Base-by-base conservation (phyloP, 257 asterid genomes). In the Apocynum venetum region DNA sequence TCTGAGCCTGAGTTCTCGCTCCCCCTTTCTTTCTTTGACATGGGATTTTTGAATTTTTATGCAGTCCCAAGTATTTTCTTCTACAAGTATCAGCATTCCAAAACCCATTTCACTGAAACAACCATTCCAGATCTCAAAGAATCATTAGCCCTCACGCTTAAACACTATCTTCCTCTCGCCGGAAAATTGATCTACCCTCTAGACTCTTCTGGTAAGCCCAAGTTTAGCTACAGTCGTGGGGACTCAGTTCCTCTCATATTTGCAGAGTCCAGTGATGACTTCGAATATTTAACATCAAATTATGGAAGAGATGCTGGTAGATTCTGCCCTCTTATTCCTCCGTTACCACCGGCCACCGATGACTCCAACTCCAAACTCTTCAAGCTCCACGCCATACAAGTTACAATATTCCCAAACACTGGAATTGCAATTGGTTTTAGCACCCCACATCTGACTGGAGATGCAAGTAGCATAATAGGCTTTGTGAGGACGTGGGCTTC, bases 351-450 rank as follows among this genome's bases (percentile, higher is more conserved):
- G 12, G 51, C 77, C 3, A 67, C 44, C 13, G 38, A 40, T 20
- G 17, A 66, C 14, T 25, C 47, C 0, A 52, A 64, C 17, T 0
- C 40, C 52, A 60, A 17, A 80, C 4, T 47, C 36, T 70, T 73
- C 10, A 79, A 78, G 1, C 15, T 74, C 15, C 44, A 80, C 2
- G 75, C 87, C 13, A 31, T 84, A 52, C 79, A 78, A 56, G 83
- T 84, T 6, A 80, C 83, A 2, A 8, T 81, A 11, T 84, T 84
- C 41, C 79, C 79, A 4, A 72, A 72, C 41, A 2, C 6, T 11
- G 87, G 87, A 8, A 3, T 80, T 5, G 48, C 76, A 25, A 41
- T 80, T 36, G 83, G 84, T 15, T 10, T 72, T 9, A 78, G 81
- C 0, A 49, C 57, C 25, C 74, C 78, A 60, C 87, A 84, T 8